Evolutionary conservation across 257 asterid species (phyloP).

Genomic region (Petunia secreta): DNA sequence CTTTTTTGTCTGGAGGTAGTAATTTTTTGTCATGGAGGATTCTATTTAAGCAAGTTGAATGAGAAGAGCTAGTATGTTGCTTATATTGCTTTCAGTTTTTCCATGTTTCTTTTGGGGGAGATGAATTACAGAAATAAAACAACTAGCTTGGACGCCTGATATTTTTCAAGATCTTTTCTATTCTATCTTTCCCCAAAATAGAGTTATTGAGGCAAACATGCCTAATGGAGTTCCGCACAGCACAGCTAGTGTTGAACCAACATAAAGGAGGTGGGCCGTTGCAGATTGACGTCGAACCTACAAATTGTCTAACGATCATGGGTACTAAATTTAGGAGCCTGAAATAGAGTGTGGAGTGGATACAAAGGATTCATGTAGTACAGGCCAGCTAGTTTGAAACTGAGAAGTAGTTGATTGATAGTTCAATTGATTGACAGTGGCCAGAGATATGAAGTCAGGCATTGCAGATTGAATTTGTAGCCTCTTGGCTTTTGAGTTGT

Average conservation of each 20-base stretch:
- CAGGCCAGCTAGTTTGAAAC: neutral
- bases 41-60: conserved; percentile 18
- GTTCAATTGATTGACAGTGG: neutral
- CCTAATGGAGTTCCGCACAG: neutral
- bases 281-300: neutral
- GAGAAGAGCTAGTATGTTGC: neutral
- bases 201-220: neutral
- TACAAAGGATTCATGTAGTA: neutral
- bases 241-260: neutral
- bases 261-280: neutral
- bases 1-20: no score
- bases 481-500: no score
- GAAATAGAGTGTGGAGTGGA: neutral
- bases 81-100: neutral
- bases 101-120: neutral
- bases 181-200: neutral
- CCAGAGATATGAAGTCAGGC: neutral
- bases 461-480: neutral
- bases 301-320: neutral
- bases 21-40: neutral
- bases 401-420: neutral
- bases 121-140: neutral
- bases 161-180: neutral
- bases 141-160: neutral
- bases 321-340: conserved; percentile 22